Evolutionary conservation across 805 yeast genomes (phyloP).

Genomic region (Kluyveromyces siamensis): DNA sequence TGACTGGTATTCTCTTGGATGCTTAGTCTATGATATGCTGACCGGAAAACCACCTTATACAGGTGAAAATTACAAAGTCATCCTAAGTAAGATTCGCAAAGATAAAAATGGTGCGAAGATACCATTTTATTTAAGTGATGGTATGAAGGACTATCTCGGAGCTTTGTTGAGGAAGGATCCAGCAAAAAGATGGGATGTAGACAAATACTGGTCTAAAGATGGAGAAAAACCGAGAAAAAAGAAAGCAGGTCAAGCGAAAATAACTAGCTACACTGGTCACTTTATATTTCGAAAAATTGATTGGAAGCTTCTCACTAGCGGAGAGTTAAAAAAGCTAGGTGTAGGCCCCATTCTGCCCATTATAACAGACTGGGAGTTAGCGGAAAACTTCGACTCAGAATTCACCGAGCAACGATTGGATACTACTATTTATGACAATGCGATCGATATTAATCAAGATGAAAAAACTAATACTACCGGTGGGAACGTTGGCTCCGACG

Average conservation of each 20-base stretch:
- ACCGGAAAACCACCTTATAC: slow-evolving; percentile 87
- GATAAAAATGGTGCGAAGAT: slow-evolving; percentile 45
- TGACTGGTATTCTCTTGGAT: slow-evolving; percentile 91
- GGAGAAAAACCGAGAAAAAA: slow-evolving; percentile 18
- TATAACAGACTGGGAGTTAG: slow-evolving; percentile 69
- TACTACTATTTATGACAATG: slow-evolving; percentile 15
- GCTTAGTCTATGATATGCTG: slow-evolving; percentile 68
- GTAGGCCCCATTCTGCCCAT: slow-evolving; percentile 78
- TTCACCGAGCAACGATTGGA: slow-evolving; percentile 60
- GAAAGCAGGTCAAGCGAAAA: slow-evolving; percentile 23
- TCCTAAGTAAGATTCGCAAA: slow-evolving; percentile 63
- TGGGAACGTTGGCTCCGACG: slow-evolving; percentile 9
- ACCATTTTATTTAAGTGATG: slow-evolving; percentile 70
- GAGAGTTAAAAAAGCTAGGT: slow-evolving; percentile 34
- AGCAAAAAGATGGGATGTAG: slow-evolving; percentile 52
- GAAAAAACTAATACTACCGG: background rate
- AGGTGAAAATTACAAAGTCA: slow-evolving; percentile 67
- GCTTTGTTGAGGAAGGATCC: slow-evolving; percentile 65
- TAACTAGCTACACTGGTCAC: slow-evolving; percentile 44
- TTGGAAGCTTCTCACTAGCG: slow-evolving; percentile 52
- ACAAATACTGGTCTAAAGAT: slow-evolving; percentile 38
- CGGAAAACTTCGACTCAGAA: slow-evolving; percentile 76
- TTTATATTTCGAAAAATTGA: slow-evolving; percentile 68
- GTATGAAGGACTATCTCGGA: slow-evolving; percentile 66
- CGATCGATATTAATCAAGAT: slow-evolving; percentile 1